phyloP scores from a whole-genome alignment of 768 basidiomycete species.

The Candolleomyces aberdarensis region DNA sequence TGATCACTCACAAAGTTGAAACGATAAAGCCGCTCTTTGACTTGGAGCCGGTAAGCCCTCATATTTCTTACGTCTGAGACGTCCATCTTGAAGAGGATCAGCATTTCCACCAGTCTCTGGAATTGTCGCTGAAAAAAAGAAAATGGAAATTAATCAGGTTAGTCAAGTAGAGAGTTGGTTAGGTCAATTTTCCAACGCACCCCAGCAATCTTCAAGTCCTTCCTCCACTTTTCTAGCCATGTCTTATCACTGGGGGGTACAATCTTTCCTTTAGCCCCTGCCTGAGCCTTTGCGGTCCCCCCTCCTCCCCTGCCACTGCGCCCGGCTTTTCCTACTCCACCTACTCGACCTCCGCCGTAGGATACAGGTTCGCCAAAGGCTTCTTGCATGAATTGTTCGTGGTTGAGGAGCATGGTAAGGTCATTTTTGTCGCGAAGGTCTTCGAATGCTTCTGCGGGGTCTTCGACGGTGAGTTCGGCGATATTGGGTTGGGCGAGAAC shows the following conservation, averaged over 20 bases:
- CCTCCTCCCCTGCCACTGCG: constrained; percentile 36
- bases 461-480: constrained; percentile 95
- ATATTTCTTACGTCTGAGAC: constrained; percentile 49
- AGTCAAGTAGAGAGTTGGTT: no score
- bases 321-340: constrained; percentile 40
- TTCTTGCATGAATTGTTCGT: constrained; percentile 67
- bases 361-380: constrained; percentile 53
- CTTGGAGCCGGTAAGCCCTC: constrained; percentile 79
- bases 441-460: constrained; percentile 97
- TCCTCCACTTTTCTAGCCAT: constrained; percentile 81
- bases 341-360: constrained; percentile 49
- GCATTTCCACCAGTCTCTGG: constrained; percentile 87
- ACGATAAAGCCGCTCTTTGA: constrained; percentile 91
- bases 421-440: constrained; percentile 94
- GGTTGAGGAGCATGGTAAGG: constrained; percentile 67
- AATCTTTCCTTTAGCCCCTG: constrained; percentile 50
- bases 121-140: constrained; percentile 75
- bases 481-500: constrained; percentile 62
- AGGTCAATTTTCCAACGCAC: constrained; percentile 38
- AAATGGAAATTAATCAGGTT: not conserved
- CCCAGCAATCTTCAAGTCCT: constrained; percentile 84
- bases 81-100: constrained; percentile 72
- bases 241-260: constrained; percentile 73
- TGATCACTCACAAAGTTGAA: constrained; percentile 82
- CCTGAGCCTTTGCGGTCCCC: constrained; percentile 14